Percentiles rank a stretch among this genome's conserved stretches.
These are phyloP conservation scores for Naganishia antarctica DNA, from an alignment of 768 basidiomycete genomes.

Conservation along the genomic window DNA sequence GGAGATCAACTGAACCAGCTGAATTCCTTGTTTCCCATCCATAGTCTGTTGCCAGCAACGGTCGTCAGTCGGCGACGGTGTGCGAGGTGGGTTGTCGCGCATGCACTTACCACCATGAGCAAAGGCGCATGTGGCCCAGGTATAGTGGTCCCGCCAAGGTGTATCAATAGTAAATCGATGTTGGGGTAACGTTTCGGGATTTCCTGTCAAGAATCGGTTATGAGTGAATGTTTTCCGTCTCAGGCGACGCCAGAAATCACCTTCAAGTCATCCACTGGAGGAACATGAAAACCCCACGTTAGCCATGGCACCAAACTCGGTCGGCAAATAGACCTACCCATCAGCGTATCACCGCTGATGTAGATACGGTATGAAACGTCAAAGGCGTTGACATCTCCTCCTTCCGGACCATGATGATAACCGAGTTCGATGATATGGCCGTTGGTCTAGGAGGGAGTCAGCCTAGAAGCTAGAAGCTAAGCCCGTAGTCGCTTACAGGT, in stretches of 20 bases:
- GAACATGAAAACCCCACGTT: background rate
- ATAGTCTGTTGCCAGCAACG: constrained; percentile 37
- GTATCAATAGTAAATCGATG: constrained; percentile 47
- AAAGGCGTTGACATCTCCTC: constrained; percentile 23
- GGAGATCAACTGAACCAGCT: constrained; percentile 45
- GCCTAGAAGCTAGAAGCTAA: too few relatives aligned
- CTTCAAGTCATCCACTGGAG: constrained; percentile 44
- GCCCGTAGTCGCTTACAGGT: constrained; percentile 24
- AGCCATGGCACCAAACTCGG: background rate
- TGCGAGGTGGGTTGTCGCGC: too few relatives aligned
- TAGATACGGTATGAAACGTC: constrained; percentile 41
- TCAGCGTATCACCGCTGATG: constrained; percentile 48
- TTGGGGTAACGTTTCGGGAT: constrained; percentile 47
- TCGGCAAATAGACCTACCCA: constrained; percentile 21
- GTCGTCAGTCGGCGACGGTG: background rate
- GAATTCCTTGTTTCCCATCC: constrained; percentile 47
- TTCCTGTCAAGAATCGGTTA: constrained; percentile 24
- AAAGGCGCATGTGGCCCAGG: constrained; percentile 39
- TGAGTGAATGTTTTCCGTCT: background rate
- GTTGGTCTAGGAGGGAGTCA: constrained; percentile 15
- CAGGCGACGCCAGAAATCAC: background rate
- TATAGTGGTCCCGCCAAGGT: constrained; percentile 49
- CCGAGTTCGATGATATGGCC: constrained; percentile 27
- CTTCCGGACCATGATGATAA: constrained; percentile 19
- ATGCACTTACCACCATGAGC: constrained; percentile 34